Evolutionary conservation across 2,329 filamentous ascomycete species (phyloP), one percentile per base, ranked within the genome.

Genomic region (Penicillium decumbens): DNA sequence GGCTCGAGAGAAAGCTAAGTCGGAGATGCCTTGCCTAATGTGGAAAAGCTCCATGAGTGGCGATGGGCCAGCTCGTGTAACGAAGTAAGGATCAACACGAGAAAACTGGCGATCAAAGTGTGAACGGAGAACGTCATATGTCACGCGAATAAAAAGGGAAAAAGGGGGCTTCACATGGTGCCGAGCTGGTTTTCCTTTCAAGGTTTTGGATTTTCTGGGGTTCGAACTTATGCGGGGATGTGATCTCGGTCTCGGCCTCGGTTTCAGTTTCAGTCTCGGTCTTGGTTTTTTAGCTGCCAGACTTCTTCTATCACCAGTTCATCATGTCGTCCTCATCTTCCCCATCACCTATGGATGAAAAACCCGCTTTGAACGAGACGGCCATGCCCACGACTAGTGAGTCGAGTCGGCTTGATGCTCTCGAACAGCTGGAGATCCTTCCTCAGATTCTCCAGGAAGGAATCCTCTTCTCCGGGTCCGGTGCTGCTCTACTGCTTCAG

Each of bases 371-470:
- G 23, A 38, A 30, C 41, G 43, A 38, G 13, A 40, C 32, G 9
- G 28, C 43, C 2, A 33, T 47, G 33, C 20, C 46, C 10, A 42
- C 51, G 9, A 43, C 44, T 47, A 50, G 43, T 20, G 54, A 57
- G 18, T 49, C 55, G 6, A 56, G 59, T 30, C 58, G 58, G 20
- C 57, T 67, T 2, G 58, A 66, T 23, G 59, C 59, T 30, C 63
- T 69, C 7, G 63, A 66, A 9, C 58, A 66, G 25, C 57, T 69
- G 32, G 62, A 68, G 38, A 62, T 68, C 29, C 59, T 69, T 5
- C 67, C 67, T 6, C 64, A 67, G 24, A 69, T 70, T 28, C 61
- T 69, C 1, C 60, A 61, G 42, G 67, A 70, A 45, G 67, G 67
- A 3, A 67, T 69, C 24, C 47, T 69, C 39, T 66, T 70, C 41